phyloP scores from a whole-genome alignment of 805 yeast genomes.

The Ogataea dorogensis region DNA sequence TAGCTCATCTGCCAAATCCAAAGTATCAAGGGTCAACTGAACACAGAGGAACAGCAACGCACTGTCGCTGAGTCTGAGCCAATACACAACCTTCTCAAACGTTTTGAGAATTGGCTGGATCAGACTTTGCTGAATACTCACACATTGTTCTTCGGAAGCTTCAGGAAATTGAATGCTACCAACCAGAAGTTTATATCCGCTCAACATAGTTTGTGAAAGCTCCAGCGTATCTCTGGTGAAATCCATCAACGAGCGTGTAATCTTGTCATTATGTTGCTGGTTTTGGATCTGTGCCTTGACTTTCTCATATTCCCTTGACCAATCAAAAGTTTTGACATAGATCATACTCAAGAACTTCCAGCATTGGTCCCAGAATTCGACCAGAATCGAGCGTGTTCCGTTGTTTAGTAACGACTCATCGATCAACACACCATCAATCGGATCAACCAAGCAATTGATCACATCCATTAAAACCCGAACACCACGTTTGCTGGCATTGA shows the following conservation, averaged over 20 bases:
- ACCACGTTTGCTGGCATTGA: slow-evolving; percentile 42
- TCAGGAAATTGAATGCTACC: slow-evolving; percentile 27
- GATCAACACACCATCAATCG: slow-evolving; percentile 56
- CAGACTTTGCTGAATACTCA: slow-evolving; percentile 32
- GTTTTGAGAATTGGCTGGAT: slow-evolving; percentile 58
- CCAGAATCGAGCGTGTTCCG: slow-evolving; percentile 27
- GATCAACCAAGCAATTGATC: slow-evolving; percentile 58
- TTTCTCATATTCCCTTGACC: slow-evolving; percentile 56
- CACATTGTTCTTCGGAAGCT: slow-evolving; percentile 17
- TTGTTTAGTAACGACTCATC: slow-evolving; percentile 11
- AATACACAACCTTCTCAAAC: slow-evolving; percentile 64
- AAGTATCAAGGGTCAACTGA: slow-evolving; percentile 58
- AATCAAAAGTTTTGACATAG: slow-evolving; percentile 61
- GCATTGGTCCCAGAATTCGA: slow-evolving; percentile 59
- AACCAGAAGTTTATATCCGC: slow-evolving; percentile 54
- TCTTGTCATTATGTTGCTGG: slow-evolving; percentile 24
- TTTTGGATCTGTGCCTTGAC: slow-evolving; percentile 21
- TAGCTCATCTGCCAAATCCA: slow-evolving; percentile 59
- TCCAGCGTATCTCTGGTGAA: slow-evolving; percentile 87
- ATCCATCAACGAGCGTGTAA: slow-evolving; percentile 40
- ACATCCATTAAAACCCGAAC: slow-evolving; percentile 76
- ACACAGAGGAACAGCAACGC: slow-evolving; percentile 75
- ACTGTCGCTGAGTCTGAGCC: slow-evolving; percentile 81
- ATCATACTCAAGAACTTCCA: slow-evolving; percentile 76
- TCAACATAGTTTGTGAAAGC: slow-evolving; percentile 65